A percentile compares a stretch with the other conserved stretches of the same genome.
Evolutionary conservation across 768 basidiomycete species (phyloP).

Genomic region (Hydnomerulius pinastri): DNA sequence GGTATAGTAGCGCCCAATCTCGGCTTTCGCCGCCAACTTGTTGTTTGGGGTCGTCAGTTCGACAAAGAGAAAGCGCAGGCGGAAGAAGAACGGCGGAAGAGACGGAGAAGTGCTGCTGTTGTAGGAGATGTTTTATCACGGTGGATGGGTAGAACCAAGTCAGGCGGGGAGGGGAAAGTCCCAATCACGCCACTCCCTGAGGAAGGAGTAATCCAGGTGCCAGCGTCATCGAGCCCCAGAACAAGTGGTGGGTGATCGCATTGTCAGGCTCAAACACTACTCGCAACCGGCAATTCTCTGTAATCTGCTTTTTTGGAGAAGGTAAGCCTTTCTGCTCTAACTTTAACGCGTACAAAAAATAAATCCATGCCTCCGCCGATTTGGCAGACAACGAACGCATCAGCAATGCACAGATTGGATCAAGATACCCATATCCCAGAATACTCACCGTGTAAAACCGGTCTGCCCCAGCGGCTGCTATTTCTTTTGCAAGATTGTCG

Average conservation of each 20-base stretch:
- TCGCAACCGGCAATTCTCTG: no score
- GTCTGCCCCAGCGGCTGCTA: no score
- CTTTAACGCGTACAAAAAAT: no score
- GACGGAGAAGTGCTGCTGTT: constrained; percentile 2
- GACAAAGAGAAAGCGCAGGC: constrained; percentile 24
- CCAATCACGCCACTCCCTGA: neutral
- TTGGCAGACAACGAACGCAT: no score
- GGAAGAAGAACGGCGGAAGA: constrained; percentile 17
- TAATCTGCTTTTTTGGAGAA: no score
- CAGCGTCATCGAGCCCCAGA: neutral
- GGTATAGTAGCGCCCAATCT: constrained; percentile 65
- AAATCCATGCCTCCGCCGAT: no score
- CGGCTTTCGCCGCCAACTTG: constrained; percentile 65
- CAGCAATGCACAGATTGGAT: no score
- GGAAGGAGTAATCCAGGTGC: neutral
- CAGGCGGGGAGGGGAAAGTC: neutral
- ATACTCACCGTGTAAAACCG: no score
- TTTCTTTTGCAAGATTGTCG: no score
- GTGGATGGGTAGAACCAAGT: constrained; percentile 15
- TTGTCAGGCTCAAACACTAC: no score
- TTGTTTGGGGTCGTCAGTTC: constrained; percentile 34
- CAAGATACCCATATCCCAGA: no score
- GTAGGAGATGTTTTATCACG: constrained; percentile 14
- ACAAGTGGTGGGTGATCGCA: neutral
- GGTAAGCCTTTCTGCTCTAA: no score